These are phyloP conservation scores for Fraxinus quadrangulata DNA, from an alignment of 257 asterid genomes.

Conservation along the genomic window DNA sequence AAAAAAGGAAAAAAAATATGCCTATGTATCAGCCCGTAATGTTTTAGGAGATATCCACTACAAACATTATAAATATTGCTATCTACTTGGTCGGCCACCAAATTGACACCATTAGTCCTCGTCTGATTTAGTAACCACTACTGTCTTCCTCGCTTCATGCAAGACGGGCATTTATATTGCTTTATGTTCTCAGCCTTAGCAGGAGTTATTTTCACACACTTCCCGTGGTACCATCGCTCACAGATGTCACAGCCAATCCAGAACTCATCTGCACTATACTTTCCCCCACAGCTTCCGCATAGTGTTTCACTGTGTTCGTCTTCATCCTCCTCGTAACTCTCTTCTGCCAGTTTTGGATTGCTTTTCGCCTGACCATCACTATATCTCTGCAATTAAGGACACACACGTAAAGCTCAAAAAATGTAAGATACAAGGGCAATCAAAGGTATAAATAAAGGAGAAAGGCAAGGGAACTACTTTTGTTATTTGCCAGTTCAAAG, in stretches of 20 bases:
- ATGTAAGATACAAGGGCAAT: constrained; percentile 1
- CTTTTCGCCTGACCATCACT: constrained; percentile 69
- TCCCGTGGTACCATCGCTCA: constrained; percentile 67
- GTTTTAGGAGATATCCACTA: not conserved
- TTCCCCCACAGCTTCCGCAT: constrained; percentile 69
- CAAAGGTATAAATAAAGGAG: not conserved
- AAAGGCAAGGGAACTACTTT: not conserved
- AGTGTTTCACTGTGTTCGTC: constrained; percentile 65
- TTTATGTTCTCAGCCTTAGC: constrained; percentile 69
- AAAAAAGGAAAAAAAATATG: not conserved
- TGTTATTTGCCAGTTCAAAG: not conserved
- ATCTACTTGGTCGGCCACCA: not conserved
- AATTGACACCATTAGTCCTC: not conserved
- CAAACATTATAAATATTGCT: not conserved
- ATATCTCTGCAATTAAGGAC: constrained; percentile 47
- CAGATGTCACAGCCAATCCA: constrained; percentile 72
- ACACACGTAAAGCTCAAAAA: not conserved
- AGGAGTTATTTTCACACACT: constrained; percentile 69
- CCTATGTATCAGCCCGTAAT: not conserved
- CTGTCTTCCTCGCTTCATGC: constrained; percentile 56
- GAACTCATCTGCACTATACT: constrained; percentile 61
- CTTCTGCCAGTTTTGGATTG: constrained; percentile 62
- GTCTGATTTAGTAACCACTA: constrained; percentile 23
- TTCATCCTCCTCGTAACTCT: constrained; percentile 57
- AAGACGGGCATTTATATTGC: constrained; percentile 71